Conservation (phyloP, 139 green algal species). For the Closterium sp. region DNA sequence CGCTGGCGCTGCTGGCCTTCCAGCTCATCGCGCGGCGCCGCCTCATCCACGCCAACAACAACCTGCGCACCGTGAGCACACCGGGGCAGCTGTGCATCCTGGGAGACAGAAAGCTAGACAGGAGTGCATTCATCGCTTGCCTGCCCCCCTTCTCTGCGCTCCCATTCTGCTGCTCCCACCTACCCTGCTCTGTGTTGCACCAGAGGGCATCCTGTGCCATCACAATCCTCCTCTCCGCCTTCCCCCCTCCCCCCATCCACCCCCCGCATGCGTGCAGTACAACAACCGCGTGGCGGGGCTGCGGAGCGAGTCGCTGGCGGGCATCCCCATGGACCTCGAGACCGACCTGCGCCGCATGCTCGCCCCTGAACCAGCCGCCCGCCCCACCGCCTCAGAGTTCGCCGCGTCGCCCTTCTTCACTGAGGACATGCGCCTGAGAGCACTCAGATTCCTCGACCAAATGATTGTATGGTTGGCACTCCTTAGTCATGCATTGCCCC, state of each 20-base stretch:
- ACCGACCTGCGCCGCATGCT: slow-evolving; percentile 20
- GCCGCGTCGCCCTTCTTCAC: slow-evolving; percentile 40
- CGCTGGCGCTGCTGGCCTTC: slow-evolving; percentile 66
- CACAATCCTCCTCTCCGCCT: no score
- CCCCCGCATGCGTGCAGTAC: slow-evolving; percentile 15
- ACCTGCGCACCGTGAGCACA: slow-evolving; percentile 20
- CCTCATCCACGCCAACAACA: slow-evolving; percentile 39
- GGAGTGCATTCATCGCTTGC: no score
- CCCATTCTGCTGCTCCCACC: no score
- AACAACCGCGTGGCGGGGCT: slow-evolving; percentile 12
- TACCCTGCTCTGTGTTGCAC: no score
- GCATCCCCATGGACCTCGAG: slow-evolving; percentile 28
- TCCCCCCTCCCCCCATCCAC: background rate
- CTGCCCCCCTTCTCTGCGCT: background rate
- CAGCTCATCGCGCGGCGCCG: slow-evolving; percentile 43
- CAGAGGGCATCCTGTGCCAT: no score
- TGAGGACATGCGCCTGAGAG: slow-evolving; percentile 66
- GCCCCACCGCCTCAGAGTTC: slow-evolving; percentile 28
- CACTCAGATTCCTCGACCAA: slow-evolving; percentile 77
- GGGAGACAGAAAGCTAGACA: no score
- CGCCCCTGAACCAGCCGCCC: slow-evolving; percentile 9
- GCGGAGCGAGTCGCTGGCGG: background rate
- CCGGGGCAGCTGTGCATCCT: background rate
- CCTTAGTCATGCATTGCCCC: no score
- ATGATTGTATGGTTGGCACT: slow-evolving; percentile 58